Percentiles rank a stretch among this genome's conserved stretches.
These are phyloP conservation scores for Thelonectria rubi DNA, from an alignment of 2,329 filamentous ascomycete species.

Conservation along the genomic window DNA sequence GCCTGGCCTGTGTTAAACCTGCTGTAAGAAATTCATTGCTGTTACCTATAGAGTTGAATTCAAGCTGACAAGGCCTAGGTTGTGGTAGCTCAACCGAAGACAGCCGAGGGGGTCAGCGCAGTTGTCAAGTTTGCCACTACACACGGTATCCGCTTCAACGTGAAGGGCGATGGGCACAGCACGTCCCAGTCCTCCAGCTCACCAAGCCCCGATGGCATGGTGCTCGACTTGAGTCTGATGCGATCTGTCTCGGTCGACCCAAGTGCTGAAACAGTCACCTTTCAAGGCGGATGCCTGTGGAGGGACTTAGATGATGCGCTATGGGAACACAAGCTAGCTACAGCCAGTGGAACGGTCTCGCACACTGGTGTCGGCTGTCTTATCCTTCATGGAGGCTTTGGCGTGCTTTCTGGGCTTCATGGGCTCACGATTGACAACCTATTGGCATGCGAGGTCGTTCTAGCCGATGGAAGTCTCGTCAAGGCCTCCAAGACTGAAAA, in stretches of 20 bases:
- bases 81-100: no score
- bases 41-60: no score
- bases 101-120: no score
- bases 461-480: conserved; percentile 38
- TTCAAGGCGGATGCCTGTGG: background rate
- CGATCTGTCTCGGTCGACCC: background rate
- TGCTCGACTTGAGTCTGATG: background rate
- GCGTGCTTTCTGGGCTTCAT: conserved; percentile 38
- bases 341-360: background rate
- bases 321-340: background rate
- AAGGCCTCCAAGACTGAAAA: conserved; percentile 35
- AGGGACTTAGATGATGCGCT: background rate
- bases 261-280: background rate
- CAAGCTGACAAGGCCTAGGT: no score
- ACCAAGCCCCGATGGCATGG: background rate
- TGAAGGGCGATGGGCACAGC: background rate
- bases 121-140: background rate
- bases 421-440: conserved; percentile 44
- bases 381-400: conserved; percentile 43
- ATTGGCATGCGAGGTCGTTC: conserved; percentile 40
- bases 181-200: background rate
- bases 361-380: conserved; percentile 39
- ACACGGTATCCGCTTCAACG: background rate
- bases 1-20: no score
- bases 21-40: no score